Percentiles rank a stretch among this genome's conserved stretches.
phyloP scores from a whole-genome alignment of 2,329 filamentous ascomycete species.

The Lachnellula cervina region DNA sequence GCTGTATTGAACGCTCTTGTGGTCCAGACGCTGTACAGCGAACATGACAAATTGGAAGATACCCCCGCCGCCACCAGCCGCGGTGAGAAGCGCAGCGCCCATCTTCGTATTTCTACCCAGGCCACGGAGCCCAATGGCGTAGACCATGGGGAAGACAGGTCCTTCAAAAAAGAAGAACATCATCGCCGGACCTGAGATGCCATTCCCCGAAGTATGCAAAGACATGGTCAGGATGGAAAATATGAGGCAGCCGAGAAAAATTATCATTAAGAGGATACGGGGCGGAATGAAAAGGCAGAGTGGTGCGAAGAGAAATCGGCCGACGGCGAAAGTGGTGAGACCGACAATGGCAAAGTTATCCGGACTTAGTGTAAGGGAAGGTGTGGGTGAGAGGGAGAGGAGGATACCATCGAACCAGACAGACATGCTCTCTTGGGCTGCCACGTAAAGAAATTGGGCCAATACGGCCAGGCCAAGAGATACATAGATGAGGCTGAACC shows the following conservation, averaged over 20 bases:
- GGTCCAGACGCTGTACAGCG: slow-evolving; percentile 18
- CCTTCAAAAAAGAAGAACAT: slow-evolving; percentile 77
- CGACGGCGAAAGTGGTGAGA: slow-evolving; percentile 67
- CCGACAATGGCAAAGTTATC: slow-evolving; percentile 67
- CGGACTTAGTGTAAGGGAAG: slow-evolving; percentile 44
- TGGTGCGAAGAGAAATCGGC: slow-evolving; percentile 63
- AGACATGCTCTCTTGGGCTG: slow-evolving; percentile 63
- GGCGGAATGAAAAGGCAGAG: slow-evolving; percentile 61
- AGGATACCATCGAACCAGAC: slow-evolving; percentile 56
- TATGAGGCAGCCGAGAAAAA: slow-evolving; percentile 57
- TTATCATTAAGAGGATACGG: slow-evolving; percentile 62
- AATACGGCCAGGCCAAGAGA: slow-evolving; percentile 65
- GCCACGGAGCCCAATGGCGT: slow-evolving; percentile 72
- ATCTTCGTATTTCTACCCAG: slow-evolving; percentile 77
- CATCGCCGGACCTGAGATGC: slow-evolving; percentile 56
- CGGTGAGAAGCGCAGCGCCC: slow-evolving; percentile 69
- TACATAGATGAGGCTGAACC: slow-evolving; percentile 35
- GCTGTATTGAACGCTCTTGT: slow-evolving; percentile 16
- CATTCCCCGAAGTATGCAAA: slow-evolving; percentile 39
- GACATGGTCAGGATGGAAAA: slow-evolving; percentile 45
- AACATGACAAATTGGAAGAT: slow-evolving; percentile 28
- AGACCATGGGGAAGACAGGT: slow-evolving; percentile 77
- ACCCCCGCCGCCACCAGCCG: slow-evolving; percentile 23
- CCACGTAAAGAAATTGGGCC: slow-evolving; percentile 76
- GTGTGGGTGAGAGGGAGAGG: slow-evolving; percentile 36